Evolutionary conservation across 306 rosid genomes (phyloP).

Genomic region (Alnus glutinosa): DNA sequence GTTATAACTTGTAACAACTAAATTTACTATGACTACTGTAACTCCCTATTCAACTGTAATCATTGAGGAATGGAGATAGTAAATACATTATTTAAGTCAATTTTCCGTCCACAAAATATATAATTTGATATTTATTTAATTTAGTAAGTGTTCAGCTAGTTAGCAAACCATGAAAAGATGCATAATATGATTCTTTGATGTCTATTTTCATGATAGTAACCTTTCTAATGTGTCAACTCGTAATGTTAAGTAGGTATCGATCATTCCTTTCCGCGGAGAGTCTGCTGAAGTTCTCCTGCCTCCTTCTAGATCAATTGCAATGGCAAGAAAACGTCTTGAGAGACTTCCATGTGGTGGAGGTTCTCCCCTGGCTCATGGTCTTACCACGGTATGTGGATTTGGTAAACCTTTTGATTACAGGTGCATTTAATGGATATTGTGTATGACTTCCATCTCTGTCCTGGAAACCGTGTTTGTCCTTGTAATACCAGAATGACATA

Average conservation of each 20-base stretch:
- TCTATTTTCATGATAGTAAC: neutral
- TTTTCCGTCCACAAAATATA: neutral
- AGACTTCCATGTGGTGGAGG: slow-evolving; percentile 99
- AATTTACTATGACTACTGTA: neutral
- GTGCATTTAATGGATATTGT: neutral
- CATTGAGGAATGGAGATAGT: neutral
- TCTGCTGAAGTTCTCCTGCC: slow-evolving; percentile 97
- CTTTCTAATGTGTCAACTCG: slow-evolving; percentile 15
- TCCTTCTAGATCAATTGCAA: slow-evolving; percentile 97
- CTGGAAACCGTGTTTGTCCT: slow-evolving; percentile 3
- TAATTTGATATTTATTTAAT: neutral
- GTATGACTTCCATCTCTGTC: neutral
- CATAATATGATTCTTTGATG: neutral
- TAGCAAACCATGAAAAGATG: slow-evolving; percentile 1
- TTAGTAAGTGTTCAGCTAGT: neutral
- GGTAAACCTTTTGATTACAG: slow-evolving; percentile 14
- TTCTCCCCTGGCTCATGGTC: slow-evolving; percentile 98
- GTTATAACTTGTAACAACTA: neutral
- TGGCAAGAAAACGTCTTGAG: slow-evolving; percentile 96
- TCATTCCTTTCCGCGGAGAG: slow-evolving; percentile 98
- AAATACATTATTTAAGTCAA: neutral
- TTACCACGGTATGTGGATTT: slow-evolving; percentile 65
- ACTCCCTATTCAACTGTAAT: neutral
- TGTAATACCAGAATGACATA: neutral
- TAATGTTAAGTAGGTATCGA: slow-evolving; percentile 67